Evolutionary conservation across 371 early-diverging fungal genomes (phyloP), one percentile per base, ranked within the genome.

Genomic region (Saksenaea vasiformis): DNA sequence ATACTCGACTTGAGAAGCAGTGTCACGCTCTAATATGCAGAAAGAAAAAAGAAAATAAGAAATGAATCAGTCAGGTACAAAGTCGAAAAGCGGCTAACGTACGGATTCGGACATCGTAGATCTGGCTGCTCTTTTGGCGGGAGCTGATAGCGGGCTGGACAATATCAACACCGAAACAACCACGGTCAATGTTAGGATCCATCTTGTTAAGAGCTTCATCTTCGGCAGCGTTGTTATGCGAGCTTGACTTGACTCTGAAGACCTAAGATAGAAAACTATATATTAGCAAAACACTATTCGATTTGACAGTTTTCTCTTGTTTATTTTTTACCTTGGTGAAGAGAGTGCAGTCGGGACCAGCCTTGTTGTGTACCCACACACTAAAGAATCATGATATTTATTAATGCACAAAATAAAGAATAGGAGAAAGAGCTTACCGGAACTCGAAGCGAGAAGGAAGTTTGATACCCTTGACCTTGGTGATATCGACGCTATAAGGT

Each of bases 331-430:
- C 78, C 77, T 81, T 75, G 69, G 77, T 71, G 78, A 78, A 78
- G 61, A 78, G 71, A 36, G 78, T 78, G 69, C 81, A 81, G 67
- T 81, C 79, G 56, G 82, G 79, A 71, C 77, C 75, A 39, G 65
- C 61, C 34, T 60, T 60, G 65, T 78, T 78, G 70, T 72, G 72
- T 44, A 77, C 74, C 77, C 74, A 73, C 53, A 74, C 72, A 72
- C 76, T 59, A 57, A 61, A 53, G 43, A 54, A 37, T n/a, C n/a
- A 64, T 14, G n/a, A 34, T 34, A 34, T 53, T 39, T 35, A 5
- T 37, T 24, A 53, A 26, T 54, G 26, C 24, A 15, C 38, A 22
- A 47, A 43, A 41, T 37, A 60, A 37, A 35, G 61, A 53, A 24
- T 44, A 58, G 36, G 10, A 58, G 17, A 62, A 27, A 61, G 37